Base-by-base conservation (phyloP, 2,329 filamentous ascomycete species). In the Diaporthe velutina region DNA sequence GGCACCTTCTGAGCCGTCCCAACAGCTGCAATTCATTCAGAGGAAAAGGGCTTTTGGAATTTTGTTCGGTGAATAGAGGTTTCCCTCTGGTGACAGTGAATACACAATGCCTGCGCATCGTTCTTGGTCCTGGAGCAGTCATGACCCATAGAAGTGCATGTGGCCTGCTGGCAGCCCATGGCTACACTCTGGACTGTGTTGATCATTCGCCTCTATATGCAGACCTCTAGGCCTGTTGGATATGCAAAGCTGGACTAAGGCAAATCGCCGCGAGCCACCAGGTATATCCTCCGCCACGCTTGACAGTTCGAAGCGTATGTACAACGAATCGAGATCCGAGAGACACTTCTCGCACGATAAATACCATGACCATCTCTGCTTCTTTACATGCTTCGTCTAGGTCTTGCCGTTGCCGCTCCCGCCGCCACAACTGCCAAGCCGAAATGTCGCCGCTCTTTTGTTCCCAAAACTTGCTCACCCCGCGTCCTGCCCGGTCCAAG, bases 121-220 rank as follows among this genome's bases (percentile, higher is more conserved):
- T 52, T 22, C 30, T 35, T 52, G 30, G 28, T 28, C 4, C 13
- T 19, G 6, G 12, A 19, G n/a, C 45, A 40, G 13, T 25, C 28
- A 35, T 8, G 4, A 54, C 10, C 19, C 17, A 35, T 19, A 5
- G 30, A 17, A 68, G 15, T 19, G 33, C 22, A n/a, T n/a, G 4
- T 33, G 33, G 30, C 17, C 22, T 28, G 45, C 22, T 38, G 22
- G 30, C n/a, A 30, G 7, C 22, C 30, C 45, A 35, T 7, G 22
- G 19, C 17, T 17, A 13, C 13, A 17, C 28, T 40, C 54, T 30
- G 30, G 48, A 61, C 19, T 52, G 10, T 17, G 19, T 55, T 58
- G 57, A 61, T 58, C 66, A 57, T 50, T 73, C 42, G 64, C 30
- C 64, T 70, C 64, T 64, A 73, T 61, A 57, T 73, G 52, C 33